Percentiles rank a stretch among this genome's conserved stretches.
These are phyloP conservation scores for Trichoderma reesei DNA, from an alignment of 495 filamentous ascomycete genomes.

Conservation along the genomic window DNA sequence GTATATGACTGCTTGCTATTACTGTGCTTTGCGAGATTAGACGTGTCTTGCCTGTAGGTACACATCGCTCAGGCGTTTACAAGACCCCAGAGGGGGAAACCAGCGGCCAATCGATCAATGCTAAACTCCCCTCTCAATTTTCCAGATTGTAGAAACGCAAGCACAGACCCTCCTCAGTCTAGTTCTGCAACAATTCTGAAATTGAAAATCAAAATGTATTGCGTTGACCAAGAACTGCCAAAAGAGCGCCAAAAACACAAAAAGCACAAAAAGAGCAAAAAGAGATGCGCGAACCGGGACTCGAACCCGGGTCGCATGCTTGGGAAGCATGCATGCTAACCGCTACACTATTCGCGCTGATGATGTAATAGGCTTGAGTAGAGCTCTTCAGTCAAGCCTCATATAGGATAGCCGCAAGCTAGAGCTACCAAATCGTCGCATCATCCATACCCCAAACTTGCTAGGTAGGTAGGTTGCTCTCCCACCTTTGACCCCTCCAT, in stretches of 20 bases:
- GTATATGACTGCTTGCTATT: neutral
- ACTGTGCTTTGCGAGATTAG: no score
- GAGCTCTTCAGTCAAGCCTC: neutral
- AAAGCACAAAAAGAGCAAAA: neutral
- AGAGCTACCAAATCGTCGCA: neutral
- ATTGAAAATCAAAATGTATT: no score
- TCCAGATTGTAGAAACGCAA: no score
- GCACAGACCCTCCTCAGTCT: no score
- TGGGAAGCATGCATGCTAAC: conserved; percentile 23
- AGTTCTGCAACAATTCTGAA: no score
- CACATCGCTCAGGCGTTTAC: no score
- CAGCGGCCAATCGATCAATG: no score
- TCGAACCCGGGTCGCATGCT: conserved; percentile 19
- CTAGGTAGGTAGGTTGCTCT: no score
- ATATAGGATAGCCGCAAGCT: neutral
- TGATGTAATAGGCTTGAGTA: neutral
- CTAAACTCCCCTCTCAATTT: no score
- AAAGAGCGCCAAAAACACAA: neutral
- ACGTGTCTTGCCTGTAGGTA: no score
- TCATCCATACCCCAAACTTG: neutral
- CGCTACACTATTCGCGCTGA: conserved; percentile 18
- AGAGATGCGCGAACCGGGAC: conserved; percentile 13
- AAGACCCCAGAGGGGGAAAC: no score
- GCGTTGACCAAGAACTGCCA: no score
- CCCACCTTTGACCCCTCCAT: neutral